A percentile compares a stretch with the other conserved stretches of the same genome.
Evolutionary conservation across 2,329 filamentous ascomycete species (phyloP).

Genomic region (Daldinia eschscholtzii): DNA sequence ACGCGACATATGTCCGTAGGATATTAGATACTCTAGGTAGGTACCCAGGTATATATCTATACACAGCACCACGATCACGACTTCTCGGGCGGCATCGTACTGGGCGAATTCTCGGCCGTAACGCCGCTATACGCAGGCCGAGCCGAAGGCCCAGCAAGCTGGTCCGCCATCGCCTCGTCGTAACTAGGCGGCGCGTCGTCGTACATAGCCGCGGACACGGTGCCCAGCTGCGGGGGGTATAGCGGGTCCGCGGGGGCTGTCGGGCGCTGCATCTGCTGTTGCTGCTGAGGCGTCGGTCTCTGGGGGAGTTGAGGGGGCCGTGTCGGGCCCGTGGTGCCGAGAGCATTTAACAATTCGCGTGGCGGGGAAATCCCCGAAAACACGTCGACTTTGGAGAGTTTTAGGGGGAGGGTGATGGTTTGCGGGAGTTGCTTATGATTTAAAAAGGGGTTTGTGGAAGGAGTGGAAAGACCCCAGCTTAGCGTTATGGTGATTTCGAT

Average conservation of each 20-base stretch:
- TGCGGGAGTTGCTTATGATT: constrained; percentile 61
- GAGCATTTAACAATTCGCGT: constrained; percentile 73
- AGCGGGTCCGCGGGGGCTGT: constrained; percentile 58
- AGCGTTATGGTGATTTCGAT: constrained; percentile 85
- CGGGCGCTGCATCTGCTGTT: constrained; percentile 33
- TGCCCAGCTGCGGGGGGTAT: constrained; percentile 70
- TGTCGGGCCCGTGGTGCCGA: constrained; percentile 43
- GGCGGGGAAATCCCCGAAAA: constrained; percentile 91
- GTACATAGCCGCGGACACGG: constrained; percentile 58
- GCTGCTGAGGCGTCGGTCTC: constrained; percentile 15
- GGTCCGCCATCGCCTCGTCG: constrained; percentile 89
- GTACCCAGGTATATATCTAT: background rate
- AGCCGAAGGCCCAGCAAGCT: constrained; percentile 72
- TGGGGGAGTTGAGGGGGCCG: constrained; percentile 56
- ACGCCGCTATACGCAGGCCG: constrained; percentile 77
- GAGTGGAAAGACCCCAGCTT: constrained; percentile 69
- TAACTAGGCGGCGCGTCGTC: constrained; percentile 95
- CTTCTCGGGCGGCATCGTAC: constrained; percentile 56
- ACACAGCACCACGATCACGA: constrained; percentile 18
- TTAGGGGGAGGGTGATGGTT: constrained; percentile 80
- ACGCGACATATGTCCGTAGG: no score
- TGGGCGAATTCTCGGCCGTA: constrained; percentile 71
- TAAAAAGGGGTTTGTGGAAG: constrained; percentile 20
- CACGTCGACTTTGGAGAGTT: constrained; percentile 79
- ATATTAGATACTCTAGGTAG: no score